These are phyloP conservation scores for Sugiyamaella novakii DNA, from an alignment of 1,139 yeast species.

Conservation along the genomic window DNA sequence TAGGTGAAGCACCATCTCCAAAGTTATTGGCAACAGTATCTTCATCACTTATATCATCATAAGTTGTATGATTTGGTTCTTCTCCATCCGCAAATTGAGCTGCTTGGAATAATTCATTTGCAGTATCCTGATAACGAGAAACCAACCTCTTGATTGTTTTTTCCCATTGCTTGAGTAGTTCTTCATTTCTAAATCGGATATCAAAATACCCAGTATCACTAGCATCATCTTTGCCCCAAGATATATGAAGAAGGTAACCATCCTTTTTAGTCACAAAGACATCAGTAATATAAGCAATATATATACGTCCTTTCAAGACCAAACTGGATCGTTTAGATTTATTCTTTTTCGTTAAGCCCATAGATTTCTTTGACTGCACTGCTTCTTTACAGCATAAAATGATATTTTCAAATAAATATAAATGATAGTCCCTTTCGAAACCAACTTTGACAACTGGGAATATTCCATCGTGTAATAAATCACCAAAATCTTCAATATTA, in stretches of 20 bases:
- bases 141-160: conserved; percentile 38
- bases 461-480: conserved; percentile 71
- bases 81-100: conserved; percentile 17
- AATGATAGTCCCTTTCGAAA: conserved; percentile 83
- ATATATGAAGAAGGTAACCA: conserved; percentile 40
- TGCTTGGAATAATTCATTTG: conserved; percentile 20
- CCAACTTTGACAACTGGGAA: conserved; percentile 76
- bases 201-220: conserved; percentile 43
- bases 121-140: conserved; percentile 31
- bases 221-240: conserved; percentile 44
- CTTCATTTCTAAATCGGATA: conserved; percentile 42
- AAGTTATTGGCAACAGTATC: conserved; percentile 26
- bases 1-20: conserved; percentile 14
- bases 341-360: conserved; percentile 37
- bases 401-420: conserved; percentile 84
- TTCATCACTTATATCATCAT: conserved; percentile 32
- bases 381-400: conserved; percentile 73
- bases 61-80: conserved; percentile 26
- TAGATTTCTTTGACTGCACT: conserved; percentile 36
- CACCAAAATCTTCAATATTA: conserved; percentile 79
- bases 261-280: conserved; percentile 36
- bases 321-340: conserved; percentile 36
- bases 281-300: conserved; percentile 44
- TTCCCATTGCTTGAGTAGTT: conserved; percentile 42
- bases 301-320: conserved; percentile 47